Evolutionary conservation across 768 basidiomycete species (phyloP).

Genomic region (Galerina marginata): DNA sequence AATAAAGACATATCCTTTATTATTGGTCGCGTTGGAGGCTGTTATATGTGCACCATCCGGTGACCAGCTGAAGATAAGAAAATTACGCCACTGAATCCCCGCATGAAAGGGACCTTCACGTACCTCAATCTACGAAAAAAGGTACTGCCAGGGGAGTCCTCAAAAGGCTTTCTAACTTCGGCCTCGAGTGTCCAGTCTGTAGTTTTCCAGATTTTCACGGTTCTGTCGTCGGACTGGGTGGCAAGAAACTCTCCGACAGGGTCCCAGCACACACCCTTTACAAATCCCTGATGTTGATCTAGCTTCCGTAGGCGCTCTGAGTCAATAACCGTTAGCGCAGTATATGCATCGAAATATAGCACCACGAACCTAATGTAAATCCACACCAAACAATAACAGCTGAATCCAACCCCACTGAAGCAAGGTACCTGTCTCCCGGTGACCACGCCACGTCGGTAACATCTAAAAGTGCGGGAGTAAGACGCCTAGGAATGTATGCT

Average conservation of each 20-base stretch:
- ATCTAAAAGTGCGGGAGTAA: conserved; percentile 53
- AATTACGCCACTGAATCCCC: neutral
- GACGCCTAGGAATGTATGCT: neutral
- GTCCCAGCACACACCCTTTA: conserved; percentile 99
- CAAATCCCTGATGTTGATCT: conserved; percentile 92
- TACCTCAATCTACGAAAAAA: conserved; percentile 92
- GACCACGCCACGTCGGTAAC: conserved; percentile 97
- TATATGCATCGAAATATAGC: neutral
- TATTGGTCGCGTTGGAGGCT: conserved; percentile 96
- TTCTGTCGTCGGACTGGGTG: conserved; percentile 96
- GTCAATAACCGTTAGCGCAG: neutral
- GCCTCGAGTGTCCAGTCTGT: conserved; percentile 89
- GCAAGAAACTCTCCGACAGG: conserved; percentile 97
- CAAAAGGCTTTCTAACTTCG: conserved; percentile 89
- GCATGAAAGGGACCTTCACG: conserved; percentile 9
- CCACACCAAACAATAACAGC: conserved; percentile 95
- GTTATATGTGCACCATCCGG: conserved; percentile 99
- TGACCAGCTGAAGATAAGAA: conserved; percentile 75
- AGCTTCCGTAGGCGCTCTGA: conserved; percentile 84
- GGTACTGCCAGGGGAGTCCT: conserved; percentile 91
- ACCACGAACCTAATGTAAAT: conserved; percentile 74
- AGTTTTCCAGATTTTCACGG: conserved; percentile 96
- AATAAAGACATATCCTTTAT: conserved; percentile 95
- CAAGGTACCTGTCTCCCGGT: conserved; percentile 88
- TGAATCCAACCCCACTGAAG: conserved; percentile 93